Evolutionary conservation across 768 basidiomycete genomes (phyloP).

Genomic region (Chalciporus chontae): DNA sequence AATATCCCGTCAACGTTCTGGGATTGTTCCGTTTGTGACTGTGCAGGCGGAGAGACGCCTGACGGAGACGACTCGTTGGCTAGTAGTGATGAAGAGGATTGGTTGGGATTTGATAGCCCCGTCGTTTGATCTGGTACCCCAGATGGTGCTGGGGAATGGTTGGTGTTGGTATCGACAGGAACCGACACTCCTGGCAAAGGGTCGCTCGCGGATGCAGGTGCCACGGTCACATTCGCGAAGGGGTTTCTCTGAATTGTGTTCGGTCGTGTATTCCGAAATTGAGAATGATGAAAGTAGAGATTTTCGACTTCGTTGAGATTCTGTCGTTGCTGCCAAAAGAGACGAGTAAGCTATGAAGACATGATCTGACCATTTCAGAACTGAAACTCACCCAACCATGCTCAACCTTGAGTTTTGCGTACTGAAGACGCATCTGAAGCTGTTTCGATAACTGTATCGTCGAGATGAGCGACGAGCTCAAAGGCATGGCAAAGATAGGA

Average conservation of each 20-base stretch:
- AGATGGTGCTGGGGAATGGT: conserved; percentile 14
- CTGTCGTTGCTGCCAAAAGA: conserved; percentile 58
- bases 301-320: conserved; percentile 81
- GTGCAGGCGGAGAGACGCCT: conserved; percentile 1
- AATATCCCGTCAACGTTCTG: background rate
- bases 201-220: background rate
- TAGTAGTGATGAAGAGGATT: conserved; percentile 8
- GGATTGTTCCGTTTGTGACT: conserved; percentile 2
- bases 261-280: conserved; percentile 35
- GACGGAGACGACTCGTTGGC: background rate
- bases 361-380: background rate
- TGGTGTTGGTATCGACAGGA: conserved; percentile 8
- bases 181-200: background rate
- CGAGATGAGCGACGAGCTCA: background rate
- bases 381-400: conserved; percentile 65
- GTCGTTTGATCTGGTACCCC: conserved; percentile 12
- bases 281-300: conserved; percentile 73
- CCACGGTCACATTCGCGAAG: background rate
- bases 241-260: conserved; percentile 18
- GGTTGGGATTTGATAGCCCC: conserved; percentile 15
- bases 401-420: conserved; percentile 75
- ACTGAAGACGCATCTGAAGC: conserved; percentile 70
- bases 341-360: background rate
- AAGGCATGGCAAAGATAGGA: background rate
- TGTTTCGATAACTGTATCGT: conserved; percentile 59